These are phyloP conservation scores for Capronia coronata DNA, from an alignment of 2,329 filamentous ascomycete species.

Conservation along the genomic window DNA sequence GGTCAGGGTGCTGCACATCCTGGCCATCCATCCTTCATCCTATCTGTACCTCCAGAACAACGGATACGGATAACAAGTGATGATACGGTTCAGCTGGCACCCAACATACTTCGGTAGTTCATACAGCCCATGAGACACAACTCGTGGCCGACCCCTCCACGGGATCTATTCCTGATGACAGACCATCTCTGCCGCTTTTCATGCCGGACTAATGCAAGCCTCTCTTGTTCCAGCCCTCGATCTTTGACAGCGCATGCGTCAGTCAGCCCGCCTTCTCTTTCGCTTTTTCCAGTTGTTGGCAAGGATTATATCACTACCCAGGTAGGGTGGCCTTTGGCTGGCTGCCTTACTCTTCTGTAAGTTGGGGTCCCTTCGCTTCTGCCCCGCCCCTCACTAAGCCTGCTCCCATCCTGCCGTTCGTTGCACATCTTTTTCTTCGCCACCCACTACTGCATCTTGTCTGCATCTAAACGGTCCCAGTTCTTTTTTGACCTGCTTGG, in stretches of 20 bases:
- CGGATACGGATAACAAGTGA: too few relatives aligned
- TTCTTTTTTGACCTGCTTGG: neutral
- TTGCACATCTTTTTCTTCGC: conserved; percentile 2
- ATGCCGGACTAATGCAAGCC: conserved; percentile 21
- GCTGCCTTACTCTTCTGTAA: conserved; percentile 19
- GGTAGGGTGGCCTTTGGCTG: conserved; percentile 21
- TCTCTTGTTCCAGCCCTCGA: conserved; percentile 20
- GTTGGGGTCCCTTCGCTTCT: neutral
- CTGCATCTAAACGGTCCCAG: conserved; percentile 6
- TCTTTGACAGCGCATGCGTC: conserved; percentile 23
- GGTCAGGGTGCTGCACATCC: too few relatives aligned
- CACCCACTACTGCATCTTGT: conserved; percentile 14
- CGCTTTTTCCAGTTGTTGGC: too few relatives aligned
- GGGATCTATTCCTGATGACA: conserved; percentile 19
- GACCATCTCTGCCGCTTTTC: conserved; percentile 13
- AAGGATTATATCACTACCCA: too few relatives aligned
- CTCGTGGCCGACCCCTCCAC: conserved; percentile 8
- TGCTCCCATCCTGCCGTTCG: conserved; percentile 2
- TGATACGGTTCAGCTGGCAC: too few relatives aligned
- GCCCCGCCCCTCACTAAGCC: conserved; percentile 10
- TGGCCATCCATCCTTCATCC: too few relatives aligned
- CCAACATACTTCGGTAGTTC: too few relatives aligned
- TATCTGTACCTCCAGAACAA: too few relatives aligned
- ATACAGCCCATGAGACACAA: too few relatives aligned
- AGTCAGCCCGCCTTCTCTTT: conserved; percentile 10